Conservation (phyloP, 768 basidiomycete genomes). For the Tulasnella sp. region DNA sequence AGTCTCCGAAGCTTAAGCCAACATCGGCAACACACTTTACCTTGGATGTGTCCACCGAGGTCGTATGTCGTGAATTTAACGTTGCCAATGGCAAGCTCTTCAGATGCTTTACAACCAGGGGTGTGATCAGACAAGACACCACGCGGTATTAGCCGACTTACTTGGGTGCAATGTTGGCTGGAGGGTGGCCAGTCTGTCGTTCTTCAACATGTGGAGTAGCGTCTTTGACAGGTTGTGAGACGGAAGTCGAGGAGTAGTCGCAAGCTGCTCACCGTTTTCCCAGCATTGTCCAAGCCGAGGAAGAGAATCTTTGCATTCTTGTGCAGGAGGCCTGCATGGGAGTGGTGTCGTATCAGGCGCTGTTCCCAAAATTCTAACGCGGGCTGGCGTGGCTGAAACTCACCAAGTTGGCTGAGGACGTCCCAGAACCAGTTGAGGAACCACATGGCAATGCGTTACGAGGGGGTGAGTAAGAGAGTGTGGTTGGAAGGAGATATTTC, state of each 20-base stretch:
- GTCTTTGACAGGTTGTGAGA: constrained; percentile 42
- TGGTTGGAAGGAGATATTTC: too few relatives aligned
- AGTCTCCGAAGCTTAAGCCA: neutral
- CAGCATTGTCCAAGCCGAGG: constrained; percentile 96
- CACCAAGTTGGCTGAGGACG: constrained; percentile 84
- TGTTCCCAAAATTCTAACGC: constrained; percentile 15
- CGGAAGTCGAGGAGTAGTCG: neutral
- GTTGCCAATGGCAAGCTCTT: constrained; percentile 96
- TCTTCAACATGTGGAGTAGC: constrained; percentile 97
- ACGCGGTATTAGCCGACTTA: constrained; percentile 31
- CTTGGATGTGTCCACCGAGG: constrained; percentile 94
- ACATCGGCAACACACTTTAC: too few relatives aligned
- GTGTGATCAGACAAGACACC: too few relatives aligned
- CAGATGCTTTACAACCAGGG: too few relatives aligned
- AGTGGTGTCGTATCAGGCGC: neutral
- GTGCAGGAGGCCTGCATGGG: constrained; percentile 60
- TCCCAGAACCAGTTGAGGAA: constrained; percentile 96
- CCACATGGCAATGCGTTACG: constrained; percentile 40
- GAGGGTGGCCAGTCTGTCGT: constrained; percentile 90
- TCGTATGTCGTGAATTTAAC: constrained; percentile 99
- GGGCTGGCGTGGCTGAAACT: constrained; percentile 22
- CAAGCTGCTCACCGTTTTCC: constrained; percentile 70
- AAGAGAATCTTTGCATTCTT: constrained; percentile 99
- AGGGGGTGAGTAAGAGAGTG: neutral
- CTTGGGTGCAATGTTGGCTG: constrained; percentile 98